Conservation (phyloP, 1,139 yeast species). For the Yamadazyma triangularis region DNA sequence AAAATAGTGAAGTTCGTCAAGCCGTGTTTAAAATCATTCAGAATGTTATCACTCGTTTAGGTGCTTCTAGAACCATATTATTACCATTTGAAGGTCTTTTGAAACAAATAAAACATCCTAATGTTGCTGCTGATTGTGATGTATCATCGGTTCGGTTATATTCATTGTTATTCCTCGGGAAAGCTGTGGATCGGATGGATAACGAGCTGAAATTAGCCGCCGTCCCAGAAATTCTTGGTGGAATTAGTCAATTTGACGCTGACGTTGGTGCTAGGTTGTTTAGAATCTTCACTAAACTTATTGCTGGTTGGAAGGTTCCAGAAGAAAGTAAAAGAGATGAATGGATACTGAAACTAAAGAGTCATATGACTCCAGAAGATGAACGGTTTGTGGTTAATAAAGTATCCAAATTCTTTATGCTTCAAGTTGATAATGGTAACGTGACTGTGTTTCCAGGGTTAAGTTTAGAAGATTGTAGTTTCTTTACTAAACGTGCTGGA, state of each 20-base stretch:
- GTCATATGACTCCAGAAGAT: constrained; percentile 28
- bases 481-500: constrained; percentile 67
- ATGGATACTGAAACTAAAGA: constrained; percentile 23
- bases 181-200: constrained; percentile 54
- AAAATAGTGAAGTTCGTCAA: constrained; percentile 60
- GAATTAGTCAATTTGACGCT: constrained; percentile 35
- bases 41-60: constrained; percentile 63
- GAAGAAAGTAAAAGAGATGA: constrained; percentile 41
- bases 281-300: constrained; percentile 52
- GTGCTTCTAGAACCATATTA: constrained; percentile 48
- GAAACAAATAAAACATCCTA: constrained; percentile 58
- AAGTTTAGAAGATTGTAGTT: constrained; percentile 48
- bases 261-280: constrained; percentile 57
- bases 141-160: constrained; percentile 56
- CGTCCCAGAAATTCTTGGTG: constrained; percentile 46
- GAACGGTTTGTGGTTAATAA: constrained; percentile 40
- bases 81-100: constrained; percentile 63
- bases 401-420: constrained; percentile 53
- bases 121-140: constrained; percentile 38
- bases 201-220: constrained; percentile 29
- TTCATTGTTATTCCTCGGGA: constrained; percentile 61
- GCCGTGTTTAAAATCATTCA: constrained; percentile 66
- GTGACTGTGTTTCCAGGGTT: constrained; percentile 54
- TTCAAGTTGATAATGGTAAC: constrained; percentile 37
- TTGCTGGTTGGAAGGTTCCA: constrained; percentile 49